A percentile compares a stretch with the other conserved stretches of the same genome.
Evolutionary conservation across 805 yeast genomes (phyloP).

Genomic region (Tetrapisispora taiwanensis): DNA sequence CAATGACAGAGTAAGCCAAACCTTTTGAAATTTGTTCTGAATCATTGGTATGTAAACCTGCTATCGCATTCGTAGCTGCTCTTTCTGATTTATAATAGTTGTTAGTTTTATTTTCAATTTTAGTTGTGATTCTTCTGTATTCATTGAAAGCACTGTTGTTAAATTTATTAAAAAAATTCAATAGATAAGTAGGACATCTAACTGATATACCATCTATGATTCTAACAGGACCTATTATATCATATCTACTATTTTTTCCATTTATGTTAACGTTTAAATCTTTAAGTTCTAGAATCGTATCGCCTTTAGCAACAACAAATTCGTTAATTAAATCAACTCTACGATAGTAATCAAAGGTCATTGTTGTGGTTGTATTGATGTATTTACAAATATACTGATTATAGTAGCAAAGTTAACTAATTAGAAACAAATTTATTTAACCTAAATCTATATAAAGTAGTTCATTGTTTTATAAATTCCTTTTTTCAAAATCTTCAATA

Average conservation of each 20-base stretch:
- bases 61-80: constrained; percentile 40
- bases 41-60: constrained; percentile 42
- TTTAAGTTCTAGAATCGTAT: constrained; percentile 11
- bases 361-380: background rate
- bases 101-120: constrained; percentile 35
- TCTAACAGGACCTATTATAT: constrained; percentile 15
- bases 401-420: too few species aligned
- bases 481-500: too few species aligned
- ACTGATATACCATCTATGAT: constrained; percentile 23
- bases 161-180: constrained; percentile 7
- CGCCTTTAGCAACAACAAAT: constrained; percentile 16
- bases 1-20: constrained; percentile 43
- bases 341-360: constrained; percentile 19
- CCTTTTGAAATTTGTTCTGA: constrained; percentile 51
- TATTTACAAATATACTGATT: too few species aligned
- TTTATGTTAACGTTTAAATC: constrained; percentile 4
- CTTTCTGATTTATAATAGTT: constrained; percentile 41
- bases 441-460: too few species aligned
- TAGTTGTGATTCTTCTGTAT: constrained; percentile 17
- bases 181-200: constrained; percentile 18
- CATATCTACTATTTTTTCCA: background rate
- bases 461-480: too few species aligned
- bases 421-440: too few species aligned
- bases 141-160: constrained; percentile 10
- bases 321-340: constrained; percentile 19